Evolutionary conservation across 495 filamentous ascomycete species (phyloP).

Genomic region (Penicillium canariense): DNA sequence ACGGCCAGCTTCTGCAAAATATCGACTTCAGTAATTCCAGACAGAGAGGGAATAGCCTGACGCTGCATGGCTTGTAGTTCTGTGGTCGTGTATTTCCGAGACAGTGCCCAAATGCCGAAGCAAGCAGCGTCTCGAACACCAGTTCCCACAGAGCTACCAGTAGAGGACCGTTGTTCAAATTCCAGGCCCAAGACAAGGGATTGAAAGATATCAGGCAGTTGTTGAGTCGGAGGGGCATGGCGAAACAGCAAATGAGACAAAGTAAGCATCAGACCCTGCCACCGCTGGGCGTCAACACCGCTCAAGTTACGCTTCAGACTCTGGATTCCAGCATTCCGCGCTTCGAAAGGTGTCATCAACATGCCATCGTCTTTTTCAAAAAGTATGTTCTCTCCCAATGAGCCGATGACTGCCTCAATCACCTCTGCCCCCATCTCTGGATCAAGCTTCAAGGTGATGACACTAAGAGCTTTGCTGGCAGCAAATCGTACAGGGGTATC

Average conservation of each 20-base stretch:
- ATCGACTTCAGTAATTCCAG: constrained; percentile 26
- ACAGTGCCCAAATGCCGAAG: constrained; percentile 92
- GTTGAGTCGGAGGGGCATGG: constrained; percentile 62
- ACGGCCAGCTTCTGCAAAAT: constrained; percentile 75
- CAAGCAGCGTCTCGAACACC: constrained; percentile 97
- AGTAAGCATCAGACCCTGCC: constrained; percentile 90
- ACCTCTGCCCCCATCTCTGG: constrained; percentile 78
- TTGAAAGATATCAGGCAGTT: constrained; percentile 67
- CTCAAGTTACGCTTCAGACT: constrained; percentile 58
- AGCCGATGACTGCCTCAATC: constrained; percentile 76
- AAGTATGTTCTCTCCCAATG: constrained; percentile 74
- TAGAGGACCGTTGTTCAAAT: constrained; percentile 81
- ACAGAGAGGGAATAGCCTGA: constrained; percentile 28
- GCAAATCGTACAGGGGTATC: constrained; percentile 87
- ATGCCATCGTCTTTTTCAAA: constrained; percentile 49
- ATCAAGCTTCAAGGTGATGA: constrained; percentile 76
- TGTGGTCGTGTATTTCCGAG: constrained; percentile 77
- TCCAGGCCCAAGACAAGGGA: constrained; percentile 69
- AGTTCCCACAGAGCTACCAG: constrained; percentile 78
- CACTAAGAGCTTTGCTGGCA: constrained; percentile 87
- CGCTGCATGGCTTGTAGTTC: constrained; percentile 67
- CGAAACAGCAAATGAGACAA: constrained; percentile 82
- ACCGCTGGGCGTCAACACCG: constrained; percentile 73
- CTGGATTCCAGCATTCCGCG: constrained; percentile 28
- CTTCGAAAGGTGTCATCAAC: constrained; percentile 37